Evolutionary conservation across 2,329 filamentous ascomycete genomes (phyloP), one percentile per base, ranked within the genome.

Genomic region (Simplicillium aogashimaense): DNA sequence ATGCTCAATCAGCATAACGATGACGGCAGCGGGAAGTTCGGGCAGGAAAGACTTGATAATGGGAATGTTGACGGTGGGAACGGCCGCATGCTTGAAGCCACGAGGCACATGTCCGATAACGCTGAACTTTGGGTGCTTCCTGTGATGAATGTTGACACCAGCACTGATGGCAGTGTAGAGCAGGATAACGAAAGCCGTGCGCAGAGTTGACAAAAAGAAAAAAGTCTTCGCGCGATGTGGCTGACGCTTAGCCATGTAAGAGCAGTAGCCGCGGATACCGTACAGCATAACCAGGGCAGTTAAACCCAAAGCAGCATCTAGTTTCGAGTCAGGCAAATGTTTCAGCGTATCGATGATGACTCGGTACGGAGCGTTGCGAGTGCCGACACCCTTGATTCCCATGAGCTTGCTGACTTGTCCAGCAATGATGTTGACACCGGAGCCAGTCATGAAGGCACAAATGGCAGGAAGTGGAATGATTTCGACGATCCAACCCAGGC

Each of bases 1-100:
- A 58, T 97, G 90, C 62, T 97, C 92, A 45, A 97, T 94, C 29
- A 97, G 72, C 42, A 97, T 72, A n/a, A 98, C 89, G 48, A 97
- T 94, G 39, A 95, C 81, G 1, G 84, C 82, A 7, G 85, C 84
- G 0, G 92, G 92, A 4, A 97, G 67, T 47, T 95, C 74, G 34
- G 70, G 68, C 1, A 74, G 70, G 53, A 94, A 87, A 1, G 76
- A 64, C 2, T 66, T 70, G 54, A 95, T 74, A 38, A 95, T 75
- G 0, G 69, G 60, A 0, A 60, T 61, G 48, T 83, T 78, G 44
- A 97, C 65, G 0, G 63, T 68, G 0, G 92, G 92, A 5, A 83
- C 80, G 13, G 72, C 79, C 14, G 86, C 84, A 55, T 90, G 72
- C 55, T 85, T 74, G 63, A 98, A 95, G 20, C 90, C 83, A 74